A percentile compares a stretch with the other conserved stretches of the same genome.
These are phyloP conservation scores for Solanum virginianum DNA, from an alignment of 257 asterid genomes.

Conservation along the genomic window DNA sequence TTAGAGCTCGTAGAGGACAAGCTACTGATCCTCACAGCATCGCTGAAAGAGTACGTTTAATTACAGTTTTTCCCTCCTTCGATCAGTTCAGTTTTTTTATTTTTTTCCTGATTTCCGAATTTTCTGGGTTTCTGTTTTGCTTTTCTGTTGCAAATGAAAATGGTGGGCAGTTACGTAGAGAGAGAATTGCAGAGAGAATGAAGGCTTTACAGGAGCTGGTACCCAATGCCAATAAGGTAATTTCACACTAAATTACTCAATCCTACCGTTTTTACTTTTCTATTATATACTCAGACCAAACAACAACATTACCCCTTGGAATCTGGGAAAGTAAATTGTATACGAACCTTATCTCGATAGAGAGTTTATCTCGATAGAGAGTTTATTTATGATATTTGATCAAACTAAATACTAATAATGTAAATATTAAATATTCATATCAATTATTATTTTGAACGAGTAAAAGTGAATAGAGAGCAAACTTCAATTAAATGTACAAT, in stretches of 20 bases:
- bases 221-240: constrained; percentile 89
- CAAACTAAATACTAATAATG: no score
- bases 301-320: no score
- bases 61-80: constrained; percentile 5
- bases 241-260: background rate
- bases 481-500: no score
- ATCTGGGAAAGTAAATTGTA: no score
- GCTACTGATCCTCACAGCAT: constrained; percentile 99
- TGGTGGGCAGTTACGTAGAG: constrained; percentile 75
- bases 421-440: no score
- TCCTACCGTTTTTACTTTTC: background rate
- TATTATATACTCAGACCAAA: background rate
- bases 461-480: no score
- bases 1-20: constrained; percentile 96
- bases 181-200: constrained; percentile 98
- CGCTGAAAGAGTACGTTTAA: constrained; percentile 71
- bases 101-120: constrained; percentile 7
- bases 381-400: no score
- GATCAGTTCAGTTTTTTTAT: background rate
- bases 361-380: no score
- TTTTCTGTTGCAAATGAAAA: constrained; percentile 8
- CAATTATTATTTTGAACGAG: no score
- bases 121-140: constrained; percentile 2
- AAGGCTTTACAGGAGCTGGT: constrained; percentile 86
- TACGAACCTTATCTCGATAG: no score